Percentiles rank a stretch among this genome's conserved stretches.
phyloP scores from a whole-genome alignment of 306 rosid species.

The Aeschynomene evenia region DNA sequence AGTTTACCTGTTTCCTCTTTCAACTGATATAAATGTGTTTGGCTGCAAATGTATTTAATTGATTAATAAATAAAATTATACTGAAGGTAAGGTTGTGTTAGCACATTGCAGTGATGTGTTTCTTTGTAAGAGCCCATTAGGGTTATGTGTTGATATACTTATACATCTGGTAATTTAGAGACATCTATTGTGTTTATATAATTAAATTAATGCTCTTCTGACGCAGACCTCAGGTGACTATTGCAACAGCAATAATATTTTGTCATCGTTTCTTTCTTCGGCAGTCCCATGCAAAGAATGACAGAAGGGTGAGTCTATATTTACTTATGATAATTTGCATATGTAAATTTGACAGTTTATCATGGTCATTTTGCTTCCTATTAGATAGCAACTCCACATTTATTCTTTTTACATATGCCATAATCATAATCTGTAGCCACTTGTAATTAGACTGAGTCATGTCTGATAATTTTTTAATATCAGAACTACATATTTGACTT shows the following conservation, averaged over 20 bases:
- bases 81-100: constrained; percentile 11
- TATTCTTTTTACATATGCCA: not conserved
- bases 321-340: constrained; percentile 8
- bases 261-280: constrained; percentile 96
- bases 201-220: constrained; percentile 46
- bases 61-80: no score
- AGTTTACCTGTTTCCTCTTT: constrained; percentile 6
- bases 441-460: not conserved
- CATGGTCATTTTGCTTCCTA: not conserved
- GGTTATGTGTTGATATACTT: constrained; percentile 25
- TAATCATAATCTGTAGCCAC: constrained; percentile 10
- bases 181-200: constrained; percentile 14
- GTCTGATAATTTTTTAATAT: not conserved
- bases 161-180: not conserved
- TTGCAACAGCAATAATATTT: constrained; percentile 94
- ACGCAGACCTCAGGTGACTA: constrained; percentile 97
- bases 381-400: not conserved
- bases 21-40: not conserved
- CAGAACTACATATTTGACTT: not conserved
- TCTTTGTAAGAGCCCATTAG: not conserved
- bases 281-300: constrained; percentile 96
- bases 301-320: constrained; percentile 80
- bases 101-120: not conserved
- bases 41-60: not conserved
- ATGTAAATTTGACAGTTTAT: not conserved